These are phyloP conservation scores for Colletotrichum sp. DNA, from an alignment of 2,329 filamentous ascomycete species.

Conservation along the genomic window DNA sequence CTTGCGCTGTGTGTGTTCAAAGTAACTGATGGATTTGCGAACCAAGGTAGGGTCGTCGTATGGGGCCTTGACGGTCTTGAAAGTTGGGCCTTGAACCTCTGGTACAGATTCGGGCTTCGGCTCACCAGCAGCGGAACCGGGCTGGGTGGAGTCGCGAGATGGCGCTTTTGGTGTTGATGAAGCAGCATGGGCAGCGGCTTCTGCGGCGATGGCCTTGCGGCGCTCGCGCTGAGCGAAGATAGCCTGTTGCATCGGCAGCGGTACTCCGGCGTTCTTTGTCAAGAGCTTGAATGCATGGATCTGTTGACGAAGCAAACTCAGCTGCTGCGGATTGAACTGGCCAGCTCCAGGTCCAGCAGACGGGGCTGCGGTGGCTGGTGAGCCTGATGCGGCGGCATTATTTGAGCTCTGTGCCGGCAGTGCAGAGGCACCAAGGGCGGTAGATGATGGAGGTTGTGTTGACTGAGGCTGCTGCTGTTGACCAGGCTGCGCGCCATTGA, in stretches of 20 bases:
- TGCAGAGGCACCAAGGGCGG: constrained; percentile 42
- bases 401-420: constrained; percentile 31
- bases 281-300: constrained; percentile 92
- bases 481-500: constrained; percentile 53
- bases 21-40: constrained; percentile 72
- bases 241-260: constrained; percentile 78
- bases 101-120: constrained; percentile 37
- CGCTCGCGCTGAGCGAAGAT: constrained; percentile 79
- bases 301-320: constrained; percentile 80
- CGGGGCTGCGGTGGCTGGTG: constrained; percentile 35
- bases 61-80: constrained; percentile 78
- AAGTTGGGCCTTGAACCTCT: constrained; percentile 51
- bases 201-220: constrained; percentile 60
- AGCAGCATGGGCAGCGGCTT: constrained; percentile 49
- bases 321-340: constrained; percentile 80
- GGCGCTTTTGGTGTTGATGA: constrained; percentile 29
- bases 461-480: constrained; percentile 36
- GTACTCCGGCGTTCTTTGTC: constrained; percentile 85
- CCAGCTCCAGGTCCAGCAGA: constrained; percentile 16
- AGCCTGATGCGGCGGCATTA: constrained; percentile 33
- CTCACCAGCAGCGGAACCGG: constrained; percentile 39
- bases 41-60: constrained; percentile 60
- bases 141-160: constrained; percentile 28
- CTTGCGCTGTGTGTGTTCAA: constrained; percentile 76
- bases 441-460: constrained; percentile 38